These are phyloP conservation scores for Colletotrichum tamarilloi DNA, from an alignment of 2,329 filamentous ascomycete species.

Conservation along the genomic window DNA sequence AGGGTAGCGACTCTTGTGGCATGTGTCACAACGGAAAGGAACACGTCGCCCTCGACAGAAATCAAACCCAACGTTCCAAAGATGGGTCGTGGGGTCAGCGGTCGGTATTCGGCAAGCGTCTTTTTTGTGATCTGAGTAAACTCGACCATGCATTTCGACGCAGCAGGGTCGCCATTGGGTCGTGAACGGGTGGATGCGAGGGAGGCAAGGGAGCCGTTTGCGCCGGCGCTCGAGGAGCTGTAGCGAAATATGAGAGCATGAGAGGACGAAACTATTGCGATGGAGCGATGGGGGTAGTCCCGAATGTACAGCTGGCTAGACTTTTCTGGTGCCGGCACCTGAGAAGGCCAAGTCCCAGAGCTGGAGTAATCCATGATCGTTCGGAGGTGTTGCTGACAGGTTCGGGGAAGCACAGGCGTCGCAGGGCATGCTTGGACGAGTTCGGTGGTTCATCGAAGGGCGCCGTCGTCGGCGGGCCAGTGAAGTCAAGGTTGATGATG, in stretches of 20 bases:
- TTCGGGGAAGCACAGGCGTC: constrained; percentile 14
- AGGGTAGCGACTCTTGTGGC: constrained; percentile 83
- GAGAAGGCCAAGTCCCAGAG: constrained; percentile 56
- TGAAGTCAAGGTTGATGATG: neutral
- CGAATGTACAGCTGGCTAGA: constrained; percentile 85
- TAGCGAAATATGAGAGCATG: constrained; percentile 89
- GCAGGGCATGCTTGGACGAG: constrained; percentile 25
- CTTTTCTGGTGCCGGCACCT: constrained; percentile 64
- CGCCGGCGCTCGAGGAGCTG: constrained; percentile 72
- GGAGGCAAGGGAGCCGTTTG: constrained; percentile 69
- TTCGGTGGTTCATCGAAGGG: constrained; percentile 10
- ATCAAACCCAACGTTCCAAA: constrained; percentile 91
- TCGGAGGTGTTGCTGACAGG: constrained; percentile 10
- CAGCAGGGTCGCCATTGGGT: constrained; percentile 52
- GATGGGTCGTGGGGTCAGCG: constrained; percentile 78
- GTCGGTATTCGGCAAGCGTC: constrained; percentile 80
- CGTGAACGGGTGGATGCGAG: constrained; percentile 59
- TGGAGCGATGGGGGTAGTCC: constrained; percentile 87
- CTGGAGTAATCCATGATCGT: constrained; percentile 60
- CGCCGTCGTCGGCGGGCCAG: neutral
- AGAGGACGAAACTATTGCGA: constrained; percentile 83
- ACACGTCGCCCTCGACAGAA: constrained; percentile 84
- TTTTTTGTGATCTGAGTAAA: constrained; percentile 74
- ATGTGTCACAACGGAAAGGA: constrained; percentile 88
- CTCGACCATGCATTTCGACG: constrained; percentile 86